Evolutionary conservation across 257 asterid genomes (phyloP), one percentile per base, ranked within the genome.

Genomic region (Solanum sparsipilum): DNA sequence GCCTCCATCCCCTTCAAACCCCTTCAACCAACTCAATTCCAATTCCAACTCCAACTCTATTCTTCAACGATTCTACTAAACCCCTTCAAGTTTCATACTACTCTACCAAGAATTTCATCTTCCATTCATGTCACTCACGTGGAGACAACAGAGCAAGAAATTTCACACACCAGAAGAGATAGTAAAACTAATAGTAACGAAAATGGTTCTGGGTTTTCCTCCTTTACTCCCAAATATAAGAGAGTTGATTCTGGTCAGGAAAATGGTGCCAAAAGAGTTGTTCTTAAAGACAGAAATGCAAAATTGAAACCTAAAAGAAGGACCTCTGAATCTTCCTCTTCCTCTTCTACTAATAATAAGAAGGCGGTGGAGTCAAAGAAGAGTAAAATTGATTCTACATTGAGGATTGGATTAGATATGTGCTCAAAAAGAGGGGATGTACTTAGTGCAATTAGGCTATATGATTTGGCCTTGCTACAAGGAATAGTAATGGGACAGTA

Each of bases 401-500:
- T 96, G 88, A 92, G 95, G 91, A 46, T 92, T 84, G 98, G 98
- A 31, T 89, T 95, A 84, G 98, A 95, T 84, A 88, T 90, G 90
- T 96, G 98, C 91, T 96, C 99, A 25, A 96, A 93, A 88, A 93
- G 93, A 84, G 99, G 99, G 75, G 95, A 96, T 91, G 91, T 95
- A 13, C 34, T 87, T 82, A 92, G 94, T 72, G 99, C 98, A 63
- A 93, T 95, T 83, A 90, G 87, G 87, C 92, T 96, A 39, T 94
- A 93, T 91, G 93, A 91, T 85, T 91, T 94, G 92, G 96, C 96
- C 41, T 86, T 89, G 89, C 93, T 78, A 84, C 95, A 95, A 84
- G 92, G 92, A 21, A 88, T 95, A 23, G 71, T 48, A 65, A 86
- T 96, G 90, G 95, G 89, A 76, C 95, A 92, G 90, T 94, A 96